Conservation (phyloP, 306 rosid species). For the Trifolium subterraneum region DNA sequence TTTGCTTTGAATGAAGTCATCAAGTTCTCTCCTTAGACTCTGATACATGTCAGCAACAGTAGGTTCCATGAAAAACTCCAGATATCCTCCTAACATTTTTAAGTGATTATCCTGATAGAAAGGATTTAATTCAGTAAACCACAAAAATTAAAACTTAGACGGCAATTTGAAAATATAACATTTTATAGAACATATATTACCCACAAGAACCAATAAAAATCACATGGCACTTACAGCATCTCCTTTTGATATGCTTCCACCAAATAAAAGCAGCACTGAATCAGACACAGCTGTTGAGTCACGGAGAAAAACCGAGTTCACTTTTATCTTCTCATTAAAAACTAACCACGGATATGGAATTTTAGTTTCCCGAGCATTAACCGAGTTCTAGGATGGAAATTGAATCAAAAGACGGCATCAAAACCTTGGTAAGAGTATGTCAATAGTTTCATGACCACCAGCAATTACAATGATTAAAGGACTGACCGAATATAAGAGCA, state of each 20-base stretch:
- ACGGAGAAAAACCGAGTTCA: slow-evolving; percentile 94
- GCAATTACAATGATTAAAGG: slow-evolving; percentile 33
- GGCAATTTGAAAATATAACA: slow-evolving; percentile 8
- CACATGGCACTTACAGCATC: slow-evolving; percentile 59
- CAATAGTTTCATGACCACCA: slow-evolving; percentile 31
- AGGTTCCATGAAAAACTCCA: slow-evolving; percentile 91
- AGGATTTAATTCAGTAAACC: slow-evolving; percentile 26
- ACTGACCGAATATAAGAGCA: slow-evolving; percentile 82
- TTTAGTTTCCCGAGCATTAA: slow-evolving; percentile 86
- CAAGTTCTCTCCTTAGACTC: slow-evolving; percentile 73
- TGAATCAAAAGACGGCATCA: slow-evolving; percentile 25
- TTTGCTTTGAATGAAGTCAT: slow-evolving; percentile 78
- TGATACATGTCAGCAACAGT: slow-evolving; percentile 73
- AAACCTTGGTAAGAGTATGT: slow-evolving; percentile 2
- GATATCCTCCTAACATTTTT: slow-evolving; percentile 93
- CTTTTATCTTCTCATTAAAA: slow-evolving; percentile 95
- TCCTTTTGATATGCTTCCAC: slow-evolving; percentile 81
- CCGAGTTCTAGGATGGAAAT: slow-evolving; percentile 72
- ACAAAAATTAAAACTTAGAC: slow-evolving; percentile 25
- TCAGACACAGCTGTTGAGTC: slow-evolving; percentile 96
- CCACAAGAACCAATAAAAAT: slow-evolving; percentile 8
- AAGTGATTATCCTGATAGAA: slow-evolving; percentile 80
- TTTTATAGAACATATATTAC: background rate
- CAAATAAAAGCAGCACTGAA: slow-evolving; percentile 84
- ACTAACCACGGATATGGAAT: slow-evolving; percentile 97